Evolutionary conservation across 2,329 filamentous ascomycete species (phyloP).

Genomic region (Xylariaceae sp.): DNA sequence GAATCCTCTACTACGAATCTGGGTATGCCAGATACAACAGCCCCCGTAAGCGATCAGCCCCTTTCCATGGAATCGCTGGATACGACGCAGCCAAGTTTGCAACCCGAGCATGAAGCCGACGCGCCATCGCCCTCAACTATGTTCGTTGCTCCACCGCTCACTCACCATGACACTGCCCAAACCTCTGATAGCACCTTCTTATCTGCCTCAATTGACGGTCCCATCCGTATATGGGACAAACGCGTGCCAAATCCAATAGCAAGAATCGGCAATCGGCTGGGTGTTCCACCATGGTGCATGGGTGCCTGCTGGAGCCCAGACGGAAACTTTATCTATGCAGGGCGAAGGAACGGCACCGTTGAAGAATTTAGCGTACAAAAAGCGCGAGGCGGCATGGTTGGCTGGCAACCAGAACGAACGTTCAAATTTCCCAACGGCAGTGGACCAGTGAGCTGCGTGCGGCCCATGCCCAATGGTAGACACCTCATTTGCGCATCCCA

Average conservation of each 20-base stretch:
- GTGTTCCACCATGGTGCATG: conserved; percentile 94
- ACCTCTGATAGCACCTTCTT: conserved; percentile 78
- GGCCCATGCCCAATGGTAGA: conserved; percentile 86
- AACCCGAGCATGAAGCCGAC: conserved; percentile 12
- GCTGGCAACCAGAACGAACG: conserved; percentile 69
- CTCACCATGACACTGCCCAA: conserved; percentile 50
- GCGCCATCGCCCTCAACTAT: conserved; percentile 33
- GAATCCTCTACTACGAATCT: conserved; percentile 13
- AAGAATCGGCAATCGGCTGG: conserved; percentile 67
- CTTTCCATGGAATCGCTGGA: not conserved
- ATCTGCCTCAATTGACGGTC: conserved; percentile 82
- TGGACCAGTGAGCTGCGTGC: conserved; percentile 81
- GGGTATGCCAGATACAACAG: conserved; percentile 15
- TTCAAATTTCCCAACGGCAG: conserved; percentile 88
- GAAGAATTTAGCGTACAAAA: conserved; percentile 91
- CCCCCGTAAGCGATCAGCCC: conserved; percentile 10
- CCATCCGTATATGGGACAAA: conserved; percentile 88
- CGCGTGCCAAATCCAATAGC: conserved; percentile 74
- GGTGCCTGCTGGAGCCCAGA: conserved; percentile 94
- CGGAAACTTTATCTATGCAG: conserved; percentile 92
- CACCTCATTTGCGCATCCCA: conserved; percentile 92
- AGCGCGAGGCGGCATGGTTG: conserved; percentile 53
- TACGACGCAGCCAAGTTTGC: not conserved
- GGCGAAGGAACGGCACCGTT: conserved; percentile 84
- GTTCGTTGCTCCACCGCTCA: conserved; percentile 36